Evolutionary conservation across 768 basidiomycete genomes (phyloP).

Genomic region (Suillus discolor): DNA sequence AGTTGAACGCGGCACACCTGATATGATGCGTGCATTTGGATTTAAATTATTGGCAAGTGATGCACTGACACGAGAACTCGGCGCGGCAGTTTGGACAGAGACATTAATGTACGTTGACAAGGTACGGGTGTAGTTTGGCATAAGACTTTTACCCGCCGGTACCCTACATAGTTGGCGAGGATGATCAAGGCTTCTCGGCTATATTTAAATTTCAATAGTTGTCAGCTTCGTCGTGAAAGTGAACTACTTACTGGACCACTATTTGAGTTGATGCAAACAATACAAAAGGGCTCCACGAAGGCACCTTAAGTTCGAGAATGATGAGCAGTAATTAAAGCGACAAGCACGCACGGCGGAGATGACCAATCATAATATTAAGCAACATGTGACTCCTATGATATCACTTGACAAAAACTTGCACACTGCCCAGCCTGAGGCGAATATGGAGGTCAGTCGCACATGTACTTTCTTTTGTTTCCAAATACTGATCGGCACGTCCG

Average conservation of each 20-base stretch:
- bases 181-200: no score
- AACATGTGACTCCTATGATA: no score
- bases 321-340: no score
- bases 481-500: not conserved
- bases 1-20: not conserved
- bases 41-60: not conserved
- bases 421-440: not conserved
- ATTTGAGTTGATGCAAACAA: not conserved
- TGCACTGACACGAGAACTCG: not conserved
- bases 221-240: not conserved
- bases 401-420: no score
- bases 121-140: not conserved
- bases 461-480: not conserved
- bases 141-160: not conserved
- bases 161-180: not conserved
- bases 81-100: not conserved
- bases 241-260: not conserved
- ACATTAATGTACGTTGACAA: not conserved
- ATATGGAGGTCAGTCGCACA: slow-evolving; percentile 12
- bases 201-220: no score
- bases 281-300: not conserved
- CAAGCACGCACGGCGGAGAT: not conserved
- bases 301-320: no score
- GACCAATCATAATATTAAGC: not conserved
- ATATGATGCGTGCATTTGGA: not conserved